Evolutionary conservation across 495 filamentous ascomycete genomes (phyloP).

Genomic region (Pyronema domesticum): DNA sequence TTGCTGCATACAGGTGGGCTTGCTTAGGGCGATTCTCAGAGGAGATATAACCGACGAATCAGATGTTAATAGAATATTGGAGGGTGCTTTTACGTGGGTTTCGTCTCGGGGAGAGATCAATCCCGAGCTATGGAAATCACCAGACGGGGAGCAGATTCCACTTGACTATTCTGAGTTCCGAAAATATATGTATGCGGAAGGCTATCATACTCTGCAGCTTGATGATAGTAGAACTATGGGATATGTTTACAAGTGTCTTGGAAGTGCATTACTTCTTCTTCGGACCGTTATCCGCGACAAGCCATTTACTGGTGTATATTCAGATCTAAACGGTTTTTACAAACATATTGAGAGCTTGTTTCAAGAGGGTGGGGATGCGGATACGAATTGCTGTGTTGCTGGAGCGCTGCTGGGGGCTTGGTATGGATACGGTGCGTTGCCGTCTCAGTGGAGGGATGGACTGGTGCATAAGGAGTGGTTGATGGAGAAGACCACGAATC

Average conservation of each 20-base stretch:
- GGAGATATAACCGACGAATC: constrained; percentile 27
- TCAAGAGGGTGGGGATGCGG: constrained; percentile 33
- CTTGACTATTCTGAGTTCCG: constrained; percentile 27
- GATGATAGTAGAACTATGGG: constrained; percentile 28
- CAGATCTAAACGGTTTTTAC: constrained; percentile 25
- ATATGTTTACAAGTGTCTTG: constrained; percentile 35
- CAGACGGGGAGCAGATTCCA: constrained; percentile 1
- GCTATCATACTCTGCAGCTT: constrained; percentile 25
- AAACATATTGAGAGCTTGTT: constrained; percentile 29
- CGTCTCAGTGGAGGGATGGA: constrained; percentile 30
- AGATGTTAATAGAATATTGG: constrained; percentile 26
- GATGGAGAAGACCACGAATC: constrained; percentile 22
- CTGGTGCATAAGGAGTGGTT: constrained; percentile 29
- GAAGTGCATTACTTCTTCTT: constrained; percentile 27
- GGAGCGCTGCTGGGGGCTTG: constrained; percentile 30
- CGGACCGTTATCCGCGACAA: constrained; percentile 25
- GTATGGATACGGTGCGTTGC: constrained; percentile 28
- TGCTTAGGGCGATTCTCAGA: constrained; percentile 29
- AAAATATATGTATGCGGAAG: constrained; percentile 23
- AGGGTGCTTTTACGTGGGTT: constrained; percentile 21
- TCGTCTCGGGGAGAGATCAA: not conserved
- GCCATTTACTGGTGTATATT: not conserved
- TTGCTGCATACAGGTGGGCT: constrained; percentile 28
- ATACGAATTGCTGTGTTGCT: constrained; percentile 34
- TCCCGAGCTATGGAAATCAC: not conserved